A percentile compares a stretch with the other conserved stretches of the same genome.
These are phyloP conservation scores for Pseudocercospora fuligena DNA, from an alignment of 2,329 filamentous ascomycete species.

Conservation along the genomic window DNA sequence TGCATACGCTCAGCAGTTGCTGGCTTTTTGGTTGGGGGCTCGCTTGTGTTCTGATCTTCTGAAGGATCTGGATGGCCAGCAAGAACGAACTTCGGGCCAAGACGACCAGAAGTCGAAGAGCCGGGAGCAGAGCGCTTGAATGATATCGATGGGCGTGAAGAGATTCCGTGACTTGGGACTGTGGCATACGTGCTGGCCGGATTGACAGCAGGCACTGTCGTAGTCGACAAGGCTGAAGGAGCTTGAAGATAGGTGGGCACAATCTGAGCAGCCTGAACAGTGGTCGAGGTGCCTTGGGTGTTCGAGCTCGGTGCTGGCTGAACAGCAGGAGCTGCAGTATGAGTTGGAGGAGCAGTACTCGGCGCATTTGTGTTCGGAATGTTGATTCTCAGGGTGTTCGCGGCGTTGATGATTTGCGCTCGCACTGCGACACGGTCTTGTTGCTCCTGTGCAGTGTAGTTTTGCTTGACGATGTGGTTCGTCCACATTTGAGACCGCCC, in stretches of 20 bases:
- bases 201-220: background rate
- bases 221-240: background rate
- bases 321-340: background rate
- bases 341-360: background rate
- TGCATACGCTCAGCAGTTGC: background rate
- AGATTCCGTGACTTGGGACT: background rate
- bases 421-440: background rate
- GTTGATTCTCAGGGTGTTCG: background rate
- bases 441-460: background rate
- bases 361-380: background rate
- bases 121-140: background rate
- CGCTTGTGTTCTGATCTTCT: background rate
- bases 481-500: background rate
- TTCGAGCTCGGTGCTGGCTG: background rate
- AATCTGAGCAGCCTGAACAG: background rate
- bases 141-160: too few relatives aligned
- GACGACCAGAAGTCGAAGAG: background rate
- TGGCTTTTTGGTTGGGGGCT: background rate
- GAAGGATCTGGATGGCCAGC: background rate
- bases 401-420: background rate
- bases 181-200: background rate
- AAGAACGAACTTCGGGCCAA: background rate
- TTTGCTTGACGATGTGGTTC: background rate
- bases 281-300: background rate
- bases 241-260: background rate